phyloP scores from a whole-genome alignment of 257 asterid genomes.

The Primulina eburnea region DNA sequence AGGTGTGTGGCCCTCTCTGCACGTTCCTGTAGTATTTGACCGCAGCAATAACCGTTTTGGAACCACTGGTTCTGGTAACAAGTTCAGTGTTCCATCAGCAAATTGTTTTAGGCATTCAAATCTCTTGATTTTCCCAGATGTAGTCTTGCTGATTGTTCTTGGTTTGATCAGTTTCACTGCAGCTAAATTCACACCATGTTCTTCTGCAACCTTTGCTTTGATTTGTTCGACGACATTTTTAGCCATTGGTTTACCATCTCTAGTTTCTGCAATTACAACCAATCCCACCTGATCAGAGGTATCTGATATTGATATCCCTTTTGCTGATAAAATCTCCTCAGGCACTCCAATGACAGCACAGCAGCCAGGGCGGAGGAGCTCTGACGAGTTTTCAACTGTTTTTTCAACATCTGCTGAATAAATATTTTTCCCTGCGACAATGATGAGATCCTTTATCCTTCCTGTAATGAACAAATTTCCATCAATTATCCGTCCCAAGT shows the following conservation, averaged over 20 bases:
- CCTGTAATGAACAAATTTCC: constrained; percentile 73
- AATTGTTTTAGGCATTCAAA: constrained; percentile 78
- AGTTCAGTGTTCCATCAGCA: constrained; percentile 56
- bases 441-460: constrained; percentile 80
- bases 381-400: constrained; percentile 76
- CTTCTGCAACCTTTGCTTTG: constrained; percentile 59
- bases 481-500: constrained; percentile 58
- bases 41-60: constrained; percentile 47
- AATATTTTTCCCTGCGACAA: constrained; percentile 80
- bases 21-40: constrained; percentile 72
- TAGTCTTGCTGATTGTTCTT: constrained; percentile 74
- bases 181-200: constrained; percentile 70
- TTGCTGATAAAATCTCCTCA: constrained; percentile 59
- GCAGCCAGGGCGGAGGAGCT: constrained; percentile 74
- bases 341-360: constrained; percentile 85
- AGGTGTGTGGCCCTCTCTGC: constrained; percentile 70
- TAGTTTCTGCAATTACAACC: constrained; percentile 78
- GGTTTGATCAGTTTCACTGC: constrained; percentile 66
- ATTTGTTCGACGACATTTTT: constrained; percentile 54
- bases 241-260: constrained; percentile 54
- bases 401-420: constrained; percentile 80
- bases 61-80: constrained; percentile 47
- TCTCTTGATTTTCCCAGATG: constrained; percentile 76
- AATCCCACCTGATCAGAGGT: constrained; percentile 67
- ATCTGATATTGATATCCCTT: constrained; percentile 57